Base-by-base conservation (phyloP, 169 alveolate species). In the Babesia caballi region DNA sequence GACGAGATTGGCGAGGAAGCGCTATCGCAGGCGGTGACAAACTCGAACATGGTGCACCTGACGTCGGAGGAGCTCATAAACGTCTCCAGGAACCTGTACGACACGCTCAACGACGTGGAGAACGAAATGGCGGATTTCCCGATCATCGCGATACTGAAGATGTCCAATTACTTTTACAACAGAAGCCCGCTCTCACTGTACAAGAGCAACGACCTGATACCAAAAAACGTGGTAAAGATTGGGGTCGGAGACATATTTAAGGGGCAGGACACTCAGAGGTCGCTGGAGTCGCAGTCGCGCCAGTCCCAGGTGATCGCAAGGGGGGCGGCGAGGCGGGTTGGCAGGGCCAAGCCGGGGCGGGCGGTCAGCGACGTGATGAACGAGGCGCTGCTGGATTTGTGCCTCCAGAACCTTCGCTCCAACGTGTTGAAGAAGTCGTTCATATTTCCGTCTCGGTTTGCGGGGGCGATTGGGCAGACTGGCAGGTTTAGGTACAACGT, bases 31-130 rank as follows among this genome's bases (percentile, higher is more conserved):
- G 66, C 60, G 52, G 36, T 68, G 15, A 60, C 66, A 5, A 78
- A 70, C 69, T 78, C 83, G 11, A 69, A 60, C 17, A 68, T 42
- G 71, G 27, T 78, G 14, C 61, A 54, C 4, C 47, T 78, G n/a
- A 71, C 61, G 1, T 57, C 83, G 14, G 87, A 78, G 35, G 87
- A 78, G 41, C 61, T 68, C 52, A 78, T 78, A 12, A 78, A 78
- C 35, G 75, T 65, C 14, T 78, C 87, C 23, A 56, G 69, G 60
- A 42, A 78, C 23, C 68, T 68, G 14, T 78, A 68, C 72, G 87
- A 78, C 66, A 60, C 70, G 28, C 47, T 75, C 30, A 59, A 60
- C 52, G 71, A 30, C 30, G 51, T 41, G 21, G 83, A 78, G 21
- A 46, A 59, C 36, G 87, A 78, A 51, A 32, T 78, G 30, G 63